These are phyloP conservation scores for Globisporangium solare DNA, from an alignment of 352 stramenopile species.

Conservation along the genomic window DNA sequence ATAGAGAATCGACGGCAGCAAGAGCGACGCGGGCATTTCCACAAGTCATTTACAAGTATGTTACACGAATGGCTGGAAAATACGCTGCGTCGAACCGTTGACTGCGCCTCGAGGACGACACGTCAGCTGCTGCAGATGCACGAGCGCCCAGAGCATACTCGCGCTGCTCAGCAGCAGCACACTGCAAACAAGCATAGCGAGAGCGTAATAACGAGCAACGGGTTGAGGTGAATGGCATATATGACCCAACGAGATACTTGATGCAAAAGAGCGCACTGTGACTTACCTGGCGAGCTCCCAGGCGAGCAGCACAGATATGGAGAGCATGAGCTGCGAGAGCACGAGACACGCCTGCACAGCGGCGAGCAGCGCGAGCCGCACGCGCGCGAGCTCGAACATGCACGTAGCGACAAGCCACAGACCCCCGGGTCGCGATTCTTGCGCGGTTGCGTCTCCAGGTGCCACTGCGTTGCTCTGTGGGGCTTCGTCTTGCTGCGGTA, in stretches of 20 bases:
- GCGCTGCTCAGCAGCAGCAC: conserved; percentile 40
- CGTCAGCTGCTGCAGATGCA: conserved; percentile 24
- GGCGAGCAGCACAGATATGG: conserved; percentile 21
- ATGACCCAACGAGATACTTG: not conserved
- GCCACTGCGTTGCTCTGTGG: no score
- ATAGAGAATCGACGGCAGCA: not conserved
- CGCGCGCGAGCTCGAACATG: conserved; percentile 10
- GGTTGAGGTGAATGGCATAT: not conserved
- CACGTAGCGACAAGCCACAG: not conserved
- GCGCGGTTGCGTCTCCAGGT: not conserved
- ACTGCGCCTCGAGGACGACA: conserved; percentile 6
- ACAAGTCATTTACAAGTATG: not conserved
- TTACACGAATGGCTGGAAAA: not conserved
- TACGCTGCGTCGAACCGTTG: not conserved
- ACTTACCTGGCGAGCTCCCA: conserved; percentile 42
- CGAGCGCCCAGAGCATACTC: conserved; percentile 37
- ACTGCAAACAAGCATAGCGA: conserved; percentile 11
- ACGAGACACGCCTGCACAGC: conserved; percentile 30
- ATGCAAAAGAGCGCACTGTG: not conserved
- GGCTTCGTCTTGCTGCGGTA: no score
- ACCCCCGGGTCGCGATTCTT: not conserved
- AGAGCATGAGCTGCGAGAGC: conserved; percentile 21
- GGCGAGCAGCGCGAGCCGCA: conserved; percentile 27
- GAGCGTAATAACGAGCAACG: not conserved
- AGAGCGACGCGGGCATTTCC: not conserved